These are phyloP conservation scores for Cladosporium sp. DNA, from an alignment of 2,329 filamentous ascomycete genomes.

Conservation along the genomic window DNA sequence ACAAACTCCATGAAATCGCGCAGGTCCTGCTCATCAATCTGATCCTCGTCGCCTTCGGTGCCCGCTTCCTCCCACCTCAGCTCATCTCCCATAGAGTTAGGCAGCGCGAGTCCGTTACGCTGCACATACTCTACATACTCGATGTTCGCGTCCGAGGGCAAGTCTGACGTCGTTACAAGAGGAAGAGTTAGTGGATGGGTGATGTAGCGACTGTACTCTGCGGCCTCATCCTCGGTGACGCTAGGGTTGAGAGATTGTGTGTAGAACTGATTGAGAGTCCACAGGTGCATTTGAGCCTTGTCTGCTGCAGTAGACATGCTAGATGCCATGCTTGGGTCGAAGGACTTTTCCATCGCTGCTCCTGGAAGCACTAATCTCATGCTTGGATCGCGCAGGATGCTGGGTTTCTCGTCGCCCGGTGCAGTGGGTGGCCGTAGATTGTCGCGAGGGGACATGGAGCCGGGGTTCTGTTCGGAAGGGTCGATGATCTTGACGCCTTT, in stretches of 20 bases:
- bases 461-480: slow-evolving; percentile 35
- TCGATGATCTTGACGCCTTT: slow-evolving; percentile 70
- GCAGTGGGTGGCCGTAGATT: slow-evolving; percentile 2
- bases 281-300: slow-evolving; percentile 78
- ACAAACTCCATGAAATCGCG: slow-evolving; percentile 74
- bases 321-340: slow-evolving; percentile 4
- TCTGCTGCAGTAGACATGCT: slow-evolving; percentile 47
- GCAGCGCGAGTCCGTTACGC: slow-evolving; percentile 36
- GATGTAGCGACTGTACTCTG: slow-evolving; percentile 86
- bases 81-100: slow-evolving; percentile 9
- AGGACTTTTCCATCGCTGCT: slow-evolving; percentile 13
- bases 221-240: slow-evolving; percentile 69
- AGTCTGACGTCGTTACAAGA: slow-evolving; percentile 65
- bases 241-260: slow-evolving; percentile 80
- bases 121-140: slow-evolving; percentile 81
- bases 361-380: slow-evolving; percentile 10
- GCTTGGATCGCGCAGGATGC: slow-evolving; percentile 36
- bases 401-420: slow-evolving; percentile 29
- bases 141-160: slow-evolving; percentile 51
- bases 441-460: not conserved
- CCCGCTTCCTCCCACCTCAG: slow-evolving; percentile 44
- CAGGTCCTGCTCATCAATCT: slow-evolving; percentile 60
- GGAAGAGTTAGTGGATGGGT: slow-evolving; percentile 84
- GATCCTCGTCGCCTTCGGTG: slow-evolving; percentile 50
- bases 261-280: slow-evolving; percentile 83